Base-by-base conservation (phyloP, 805 yeast genomes). In the Priceomyces medius region DNA sequence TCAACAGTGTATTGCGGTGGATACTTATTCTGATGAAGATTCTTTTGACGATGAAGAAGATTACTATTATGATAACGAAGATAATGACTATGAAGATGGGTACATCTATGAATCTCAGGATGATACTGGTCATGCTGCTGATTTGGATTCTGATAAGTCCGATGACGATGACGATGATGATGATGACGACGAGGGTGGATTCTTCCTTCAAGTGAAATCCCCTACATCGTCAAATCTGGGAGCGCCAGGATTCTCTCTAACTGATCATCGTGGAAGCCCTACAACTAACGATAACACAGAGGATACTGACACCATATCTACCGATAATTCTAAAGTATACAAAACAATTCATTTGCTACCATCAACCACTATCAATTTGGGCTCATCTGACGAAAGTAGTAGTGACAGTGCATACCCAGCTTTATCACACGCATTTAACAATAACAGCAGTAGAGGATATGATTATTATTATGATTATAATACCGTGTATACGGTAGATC, bases 1-100 rank as follows among this genome's bases (percentile, higher is more conserved):
- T 23, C 90, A 88, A 60, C 99, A 93, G 63, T 93, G 99, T 63
- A 81, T 87, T 47, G 90, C 96, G 0, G 59, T 90, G 8, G 80
- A 76, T 43, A 56, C 56, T 9, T 56, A 45, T 35, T 49, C 55
- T 28, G 59, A 57, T 31, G 64, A 54, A 26, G 53, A 48, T 35
- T 57, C 55, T 37, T 58, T 60, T 34, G 71, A 66, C 31, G 71
- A 68, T n/a, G 68, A 66, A 32, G 57, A 56, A 33, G 55, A 58
- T 38, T 55, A 51, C 35, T 50, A 50, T 21, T 50, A 48, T 31
- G 55, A 55, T 23, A 44, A 46, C 14, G 59, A 62, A 33, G 67
- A 65, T 34, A 21, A 35, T 35, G 72, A 69, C 12, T 62, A 64
- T 26, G 55, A 55, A 20, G 52, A 54, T 36, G 53, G 50, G 35